phyloP scores from a whole-genome alignment of 345 rosid species.

The Populus tremula region DNA sequence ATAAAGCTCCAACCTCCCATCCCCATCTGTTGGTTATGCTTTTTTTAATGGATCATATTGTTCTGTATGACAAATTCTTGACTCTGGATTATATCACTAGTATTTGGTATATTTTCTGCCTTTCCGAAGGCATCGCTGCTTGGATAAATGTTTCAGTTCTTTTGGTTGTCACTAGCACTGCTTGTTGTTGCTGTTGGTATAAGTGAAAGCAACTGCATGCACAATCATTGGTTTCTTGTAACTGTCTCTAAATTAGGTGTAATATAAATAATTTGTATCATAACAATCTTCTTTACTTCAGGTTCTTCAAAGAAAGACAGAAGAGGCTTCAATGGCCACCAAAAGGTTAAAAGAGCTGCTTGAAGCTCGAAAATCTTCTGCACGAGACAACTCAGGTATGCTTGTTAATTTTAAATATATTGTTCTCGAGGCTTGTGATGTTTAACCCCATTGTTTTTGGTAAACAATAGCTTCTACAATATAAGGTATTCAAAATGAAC shows the following conservation, averaged over 20 bases:
- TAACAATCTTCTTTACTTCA: slow-evolving; percentile 30
- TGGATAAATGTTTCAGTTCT: background rate
- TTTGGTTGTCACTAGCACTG: background rate
- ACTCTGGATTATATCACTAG: too few species aligned
- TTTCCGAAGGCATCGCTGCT: background rate
- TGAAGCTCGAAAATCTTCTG: slow-evolving; percentile 89
- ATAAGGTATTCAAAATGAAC: slow-evolving; percentile 1
- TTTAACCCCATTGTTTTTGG: slow-evolving; percentile 7
- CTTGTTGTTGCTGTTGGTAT: background rate
- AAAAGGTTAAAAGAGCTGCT: slow-evolving; percentile 93
- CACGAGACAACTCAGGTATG: slow-evolving; percentile 73
- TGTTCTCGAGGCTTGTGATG: background rate
- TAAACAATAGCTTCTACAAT: background rate
- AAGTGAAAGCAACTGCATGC: background rate
- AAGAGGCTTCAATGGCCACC: slow-evolving; percentile 98
- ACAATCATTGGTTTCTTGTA: background rate
- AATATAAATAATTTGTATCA: slow-evolving; percentile 1
- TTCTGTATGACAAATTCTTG: background rate
- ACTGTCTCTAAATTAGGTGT: background rate
- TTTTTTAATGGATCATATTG: background rate
- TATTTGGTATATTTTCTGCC: background rate
- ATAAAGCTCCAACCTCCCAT: background rate
- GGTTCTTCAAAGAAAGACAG: slow-evolving; percentile 99
- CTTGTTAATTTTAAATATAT: background rate
- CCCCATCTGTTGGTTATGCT: background rate